Percentiles rank a stretch among this genome's conserved stretches.
These are phyloP conservation scores for Ophiocordyceps camponoti-leonardi DNA, from an alignment of 2,329 filamentous ascomycete species.

Conservation along the genomic window DNA sequence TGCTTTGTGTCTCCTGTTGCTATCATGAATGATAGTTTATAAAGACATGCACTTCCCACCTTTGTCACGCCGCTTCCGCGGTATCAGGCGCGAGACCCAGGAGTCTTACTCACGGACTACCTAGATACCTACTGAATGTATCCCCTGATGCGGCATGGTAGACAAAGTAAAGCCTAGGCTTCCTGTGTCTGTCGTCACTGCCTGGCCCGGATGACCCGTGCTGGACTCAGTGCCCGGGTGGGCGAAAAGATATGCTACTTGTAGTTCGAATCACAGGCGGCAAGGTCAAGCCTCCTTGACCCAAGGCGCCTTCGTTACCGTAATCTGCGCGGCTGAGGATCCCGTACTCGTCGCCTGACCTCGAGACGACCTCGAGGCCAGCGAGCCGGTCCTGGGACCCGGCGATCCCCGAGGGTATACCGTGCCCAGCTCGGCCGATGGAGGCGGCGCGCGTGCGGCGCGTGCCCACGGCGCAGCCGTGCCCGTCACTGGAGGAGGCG, in stretches of 20 bases:
- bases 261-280: too few species aligned
- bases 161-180: background rate
- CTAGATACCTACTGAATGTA: background rate
- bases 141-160: background rate
- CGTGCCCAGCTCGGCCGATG: constrained; percentile 16
- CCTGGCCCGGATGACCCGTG: background rate
- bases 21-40: constrained; percentile 3
- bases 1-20: constrained; percentile 3
- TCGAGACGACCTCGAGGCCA: constrained; percentile 7
- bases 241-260: too few species aligned
- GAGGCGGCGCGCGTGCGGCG: constrained; percentile 19
- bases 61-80: background rate
- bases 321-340: constrained; percentile 20
- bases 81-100: background rate
- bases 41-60: background rate
- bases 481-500: constrained; percentile 11
- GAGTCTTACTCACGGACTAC: background rate
- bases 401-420: constrained; percentile 19
- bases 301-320: constrained; percentile 29
- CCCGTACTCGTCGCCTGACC: constrained; percentile 7
- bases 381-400: constrained; percentile 11
- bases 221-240: too few species aligned
- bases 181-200: background rate
- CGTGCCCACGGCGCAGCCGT: constrained; percentile 28
- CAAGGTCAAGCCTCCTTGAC: constrained; percentile 13